Evolutionary conservation across 169 alveolate species (phyloP).

Genomic region (Hammondia hammondi): DNA sequence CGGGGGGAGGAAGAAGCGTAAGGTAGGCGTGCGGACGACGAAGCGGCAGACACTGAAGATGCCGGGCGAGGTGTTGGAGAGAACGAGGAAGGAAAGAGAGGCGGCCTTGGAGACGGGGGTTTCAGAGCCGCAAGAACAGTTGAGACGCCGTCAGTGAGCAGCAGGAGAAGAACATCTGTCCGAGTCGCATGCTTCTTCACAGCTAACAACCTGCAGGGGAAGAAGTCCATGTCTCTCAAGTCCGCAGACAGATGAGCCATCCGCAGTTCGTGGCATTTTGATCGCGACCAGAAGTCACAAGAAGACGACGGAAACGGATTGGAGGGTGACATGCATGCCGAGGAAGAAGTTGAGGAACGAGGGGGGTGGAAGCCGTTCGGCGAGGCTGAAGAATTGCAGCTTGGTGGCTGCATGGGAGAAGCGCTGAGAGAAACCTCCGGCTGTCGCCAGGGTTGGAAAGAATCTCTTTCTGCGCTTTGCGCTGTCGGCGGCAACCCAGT

Average conservation of each 20-base stretch:
- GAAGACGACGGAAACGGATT: too few relatives aligned
- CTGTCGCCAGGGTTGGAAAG: not conserved
- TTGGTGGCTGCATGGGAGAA: not conserved
- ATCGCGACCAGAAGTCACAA: not conserved
- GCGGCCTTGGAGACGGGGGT: not conserved
- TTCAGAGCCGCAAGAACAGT: slow-evolving; percentile 12
- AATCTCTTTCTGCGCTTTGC: not conserved
- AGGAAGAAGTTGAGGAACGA: not conserved
- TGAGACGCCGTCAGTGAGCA: not conserved
- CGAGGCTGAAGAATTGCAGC: not conserved
- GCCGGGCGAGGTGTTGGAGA: not conserved
- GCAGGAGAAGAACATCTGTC: not conserved
- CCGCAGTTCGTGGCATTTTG: not conserved
- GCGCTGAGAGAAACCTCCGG: not conserved
- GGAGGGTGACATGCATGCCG: not conserved
- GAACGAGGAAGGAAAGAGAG: not conserved
- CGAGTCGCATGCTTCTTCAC: not conserved
- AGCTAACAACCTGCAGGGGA: not conserved
- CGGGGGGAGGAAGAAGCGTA: not conserved
- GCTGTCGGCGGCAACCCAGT: not conserved
- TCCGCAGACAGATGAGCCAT: not conserved
- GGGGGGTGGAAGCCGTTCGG: not conserved
- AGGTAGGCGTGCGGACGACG: not conserved
- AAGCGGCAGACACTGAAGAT: not conserved
- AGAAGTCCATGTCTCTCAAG: not conserved